Conservation (phyloP, 495 filamentous ascomycete genomes). For the Penicillium nucicola region DNA sequence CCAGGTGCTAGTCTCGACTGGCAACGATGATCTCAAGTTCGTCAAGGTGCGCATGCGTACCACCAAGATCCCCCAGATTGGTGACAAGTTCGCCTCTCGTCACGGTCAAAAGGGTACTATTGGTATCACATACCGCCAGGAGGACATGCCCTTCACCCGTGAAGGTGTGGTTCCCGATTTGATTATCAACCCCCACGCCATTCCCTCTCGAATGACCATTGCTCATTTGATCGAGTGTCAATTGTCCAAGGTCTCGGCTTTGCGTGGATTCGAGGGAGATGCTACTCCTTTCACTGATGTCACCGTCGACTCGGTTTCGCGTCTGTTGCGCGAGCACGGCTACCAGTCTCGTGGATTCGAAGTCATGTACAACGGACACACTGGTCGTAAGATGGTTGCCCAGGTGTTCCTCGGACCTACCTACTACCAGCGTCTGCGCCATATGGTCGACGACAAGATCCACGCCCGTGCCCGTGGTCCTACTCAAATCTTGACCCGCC, state of each 20-base stretch:
- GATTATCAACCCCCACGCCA: conserved; percentile 99
- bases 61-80: conserved; percentile 97
- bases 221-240: conserved; percentile 99
- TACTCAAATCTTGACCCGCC: conserved; percentile 93
- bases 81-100: conserved; percentile 98
- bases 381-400: conserved; percentile 83
- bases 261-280: conserved; percentile 91
- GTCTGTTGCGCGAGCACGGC: conserved; percentile 82
- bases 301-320: conserved; percentile 91
- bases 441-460: conserved; percentile 99
- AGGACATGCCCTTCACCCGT: conserved; percentile 97
- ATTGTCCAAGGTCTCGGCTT: conserved; percentile 87
- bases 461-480: conserved; percentile 94
- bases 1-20: conserved; percentile 83
- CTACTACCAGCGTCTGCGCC: conserved; percentile 96
- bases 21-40: conserved; percentile 81
- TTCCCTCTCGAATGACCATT: conserved; percentile 99
- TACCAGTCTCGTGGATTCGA: conserved; percentile 98
- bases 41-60: conserved; percentile 97
- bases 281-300: conserved; percentile 98
- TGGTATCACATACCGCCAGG: conserved; percentile 93
- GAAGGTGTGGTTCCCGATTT: conserved; percentile 91
- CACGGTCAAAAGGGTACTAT: conserved; percentile 99
- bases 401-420: conserved; percentile 98
- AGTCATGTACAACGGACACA: conserved; percentile 98